phyloP scores from a whole-genome alignment of 2,329 filamentous ascomycete genomes.

The Sphaerulina vaccinii region DNA sequence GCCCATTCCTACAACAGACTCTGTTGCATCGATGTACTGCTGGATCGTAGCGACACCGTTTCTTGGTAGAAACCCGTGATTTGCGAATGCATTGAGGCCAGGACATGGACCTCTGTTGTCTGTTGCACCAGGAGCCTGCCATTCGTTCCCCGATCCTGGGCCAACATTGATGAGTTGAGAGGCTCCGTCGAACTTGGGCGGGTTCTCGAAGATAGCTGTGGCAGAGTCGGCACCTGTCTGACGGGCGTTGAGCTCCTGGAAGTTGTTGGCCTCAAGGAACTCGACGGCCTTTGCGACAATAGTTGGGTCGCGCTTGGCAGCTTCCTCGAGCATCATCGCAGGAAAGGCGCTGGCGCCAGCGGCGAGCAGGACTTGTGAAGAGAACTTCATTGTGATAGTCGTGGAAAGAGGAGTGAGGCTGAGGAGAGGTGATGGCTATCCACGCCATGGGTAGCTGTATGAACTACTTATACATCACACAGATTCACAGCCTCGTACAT shows the following conservation, averaged over 20 bases:
- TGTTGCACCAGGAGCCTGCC: conserved; percentile 27
- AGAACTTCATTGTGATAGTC: conserved; percentile 17
- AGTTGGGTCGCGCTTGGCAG: conserved; percentile 8
- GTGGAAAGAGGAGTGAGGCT: neutral
- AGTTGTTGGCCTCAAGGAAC: conserved; percentile 2
- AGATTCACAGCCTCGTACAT: neutral
- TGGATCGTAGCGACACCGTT: conserved; percentile 35
- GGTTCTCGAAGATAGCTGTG: conserved; percentile 26
- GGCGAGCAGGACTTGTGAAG: conserved; percentile 3
- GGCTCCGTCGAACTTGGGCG: conserved; percentile 32
- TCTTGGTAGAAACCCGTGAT: conserved; percentile 34
- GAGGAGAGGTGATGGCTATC: neutral
- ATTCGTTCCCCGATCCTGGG: conserved; percentile 30
- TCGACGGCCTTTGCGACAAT: conserved; percentile 11
- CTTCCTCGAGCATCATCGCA: conserved; percentile 13
- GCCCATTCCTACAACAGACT: conserved; percentile 38
- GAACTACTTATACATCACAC: neutral
- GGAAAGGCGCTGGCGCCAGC: conserved; percentile 17
- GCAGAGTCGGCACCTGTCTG: conserved; percentile 26
- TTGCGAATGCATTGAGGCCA: conserved; percentile 36
- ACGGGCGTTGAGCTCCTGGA: conserved; percentile 16
- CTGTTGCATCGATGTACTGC: conserved; percentile 34
- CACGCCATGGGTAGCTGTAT: neutral
- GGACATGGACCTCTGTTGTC: conserved; percentile 35
- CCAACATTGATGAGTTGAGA: conserved; percentile 31